Base-by-base conservation (phyloP, 2,329 filamentous ascomycete species). In the Ophiostoma populinum region DNA sequence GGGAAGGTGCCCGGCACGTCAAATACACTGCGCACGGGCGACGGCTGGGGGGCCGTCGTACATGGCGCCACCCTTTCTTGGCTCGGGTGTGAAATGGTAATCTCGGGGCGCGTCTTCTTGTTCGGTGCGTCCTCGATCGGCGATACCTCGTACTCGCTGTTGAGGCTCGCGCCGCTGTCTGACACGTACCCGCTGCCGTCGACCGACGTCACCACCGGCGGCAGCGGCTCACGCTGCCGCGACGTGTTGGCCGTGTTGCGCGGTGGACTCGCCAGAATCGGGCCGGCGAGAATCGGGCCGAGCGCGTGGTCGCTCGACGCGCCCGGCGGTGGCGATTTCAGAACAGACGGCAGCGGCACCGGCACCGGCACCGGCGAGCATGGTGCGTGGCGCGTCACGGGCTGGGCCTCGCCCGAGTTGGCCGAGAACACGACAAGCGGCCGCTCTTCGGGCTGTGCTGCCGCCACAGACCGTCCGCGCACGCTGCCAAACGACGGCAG, bases 401-500 rank as follows among this genome's bases (percentile, higher is more conserved):
- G n/a, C n/a, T n/a, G n/a, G n/a, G n/a, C n/a, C n/a, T n/a, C n/a
- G n/a, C n/a, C n/a, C n/a, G n/a, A n/a, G n/a, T n/a, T n/a, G n/a
- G n/a, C n/a, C n/a, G n/a, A n/a, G n/a, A n/a, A n/a, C n/a, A n/a
- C n/a, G n/a, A 75, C 68, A 31, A 75, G 55, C 0, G 67, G 62
- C 3, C 71, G 60, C 45, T 75, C 76, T 15, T 62, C 56, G 25
- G 65, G 57, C n/a, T 61, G 53, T 25, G 63, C 56, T 1, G 55
- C 45, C 12, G 24, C 7, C 2, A 70, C 49, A 43, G 71, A 73
- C 51, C 68, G 72, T 19, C 75, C 70, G 16, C 76, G 65, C 16
- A 86, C 62, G 47, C 80, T 85, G 13, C 79, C 79, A 51, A 86
- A 86, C 2, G 67, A 75, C 2, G 80, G 80, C 24, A 86, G 55